These are phyloP conservation scores for Fusarium mexicanum DNA, from an alignment of 2,329 filamentous ascomycete genomes.

Conservation along the genomic window DNA sequence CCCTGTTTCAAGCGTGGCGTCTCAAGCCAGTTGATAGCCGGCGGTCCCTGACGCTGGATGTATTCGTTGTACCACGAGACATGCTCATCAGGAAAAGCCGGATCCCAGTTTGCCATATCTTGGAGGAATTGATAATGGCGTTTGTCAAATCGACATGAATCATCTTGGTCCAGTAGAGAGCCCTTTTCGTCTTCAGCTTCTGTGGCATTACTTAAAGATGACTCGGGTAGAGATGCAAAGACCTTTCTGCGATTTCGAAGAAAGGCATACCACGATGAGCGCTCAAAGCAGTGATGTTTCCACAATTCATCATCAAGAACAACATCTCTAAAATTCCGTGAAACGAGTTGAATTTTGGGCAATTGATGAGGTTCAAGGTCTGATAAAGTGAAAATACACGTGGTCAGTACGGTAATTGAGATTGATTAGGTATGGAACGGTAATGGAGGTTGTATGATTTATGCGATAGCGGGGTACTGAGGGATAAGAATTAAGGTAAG, in stretches of 20 bases:
- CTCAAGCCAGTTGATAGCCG: constrained; percentile 82
- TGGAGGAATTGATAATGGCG: constrained; percentile 49
- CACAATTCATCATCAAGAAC: constrained; percentile 81
- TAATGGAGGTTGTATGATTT: background rate
- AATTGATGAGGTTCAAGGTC: constrained; percentile 56
- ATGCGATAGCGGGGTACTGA: constrained; percentile 31
- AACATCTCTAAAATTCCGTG: constrained; percentile 70
- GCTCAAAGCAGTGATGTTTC: constrained; percentile 77
- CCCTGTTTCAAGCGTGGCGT: constrained; percentile 60
- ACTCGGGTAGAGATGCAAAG: constrained; percentile 39
- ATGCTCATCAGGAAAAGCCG: constrained; percentile 74
- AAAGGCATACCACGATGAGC: constrained; percentile 72
- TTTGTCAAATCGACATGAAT: constrained; percentile 10
- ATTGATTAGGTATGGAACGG: background rate
- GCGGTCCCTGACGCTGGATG: constrained; percentile 79
- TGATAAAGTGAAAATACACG: constrained; percentile 23
- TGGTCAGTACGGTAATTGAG: constrained; percentile 34
- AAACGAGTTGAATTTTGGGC: constrained; percentile 75
- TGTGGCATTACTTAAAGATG: constrained; percentile 8
- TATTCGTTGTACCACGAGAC: constrained; percentile 91
- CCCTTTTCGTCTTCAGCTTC: constrained; percentile 1
- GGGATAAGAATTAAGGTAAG: constrained; percentile 18
- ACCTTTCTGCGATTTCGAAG: constrained; percentile 58
- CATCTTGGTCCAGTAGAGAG: constrained; percentile 41
- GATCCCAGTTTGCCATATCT: constrained; percentile 84